Conservation (phyloP, 2,329 filamentous ascomycete genomes). For the Clarireedia monteithiana region DNA sequence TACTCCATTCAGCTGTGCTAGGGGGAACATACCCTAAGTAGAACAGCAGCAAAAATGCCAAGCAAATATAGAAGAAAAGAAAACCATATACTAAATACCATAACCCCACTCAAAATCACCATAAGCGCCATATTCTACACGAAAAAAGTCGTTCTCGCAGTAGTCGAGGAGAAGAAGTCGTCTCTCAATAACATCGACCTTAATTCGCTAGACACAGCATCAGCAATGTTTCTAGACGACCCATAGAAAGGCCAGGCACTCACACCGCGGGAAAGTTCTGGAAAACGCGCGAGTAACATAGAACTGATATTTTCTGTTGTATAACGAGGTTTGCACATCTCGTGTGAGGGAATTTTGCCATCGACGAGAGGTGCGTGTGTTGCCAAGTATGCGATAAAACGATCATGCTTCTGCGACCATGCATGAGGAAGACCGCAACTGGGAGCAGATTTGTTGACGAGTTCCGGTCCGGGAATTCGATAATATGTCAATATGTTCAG, state of each 20-base stretch:
- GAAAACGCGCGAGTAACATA: background rate
- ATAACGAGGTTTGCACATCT: background rate
- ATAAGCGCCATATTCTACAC: constrained; percentile 7
- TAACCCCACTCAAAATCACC: constrained; percentile 6
- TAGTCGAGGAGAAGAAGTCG: constrained; percentile 5
- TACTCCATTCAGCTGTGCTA: background rate
- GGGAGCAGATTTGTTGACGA: constrained; percentile 5
- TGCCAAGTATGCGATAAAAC: constrained; percentile 9
- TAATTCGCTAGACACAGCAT: constrained; percentile 1
- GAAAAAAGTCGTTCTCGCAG: constrained; percentile 6
- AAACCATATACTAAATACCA: background rate
- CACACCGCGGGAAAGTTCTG: constrained; percentile 1
- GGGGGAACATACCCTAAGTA: background rate
- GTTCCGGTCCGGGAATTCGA: constrained; percentile 3
- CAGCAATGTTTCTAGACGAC: background rate
- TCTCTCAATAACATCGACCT: background rate
- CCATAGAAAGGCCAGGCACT: background rate
- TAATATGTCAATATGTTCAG: constrained; percentile 4
- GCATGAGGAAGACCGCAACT: constrained; percentile 7
- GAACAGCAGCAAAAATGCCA: background rate
- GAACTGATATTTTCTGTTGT: background rate
- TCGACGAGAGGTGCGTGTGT: constrained; percentile 7
- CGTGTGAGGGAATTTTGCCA: constrained; percentile 6
- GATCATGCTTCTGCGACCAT: constrained; percentile 8
- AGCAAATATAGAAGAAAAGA: background rate